Evolutionary conservation across 2,329 filamentous ascomycete genomes (phyloP), one percentile per base, ranked within the genome.

Genomic region (Aureobasidium vineae): DNA sequence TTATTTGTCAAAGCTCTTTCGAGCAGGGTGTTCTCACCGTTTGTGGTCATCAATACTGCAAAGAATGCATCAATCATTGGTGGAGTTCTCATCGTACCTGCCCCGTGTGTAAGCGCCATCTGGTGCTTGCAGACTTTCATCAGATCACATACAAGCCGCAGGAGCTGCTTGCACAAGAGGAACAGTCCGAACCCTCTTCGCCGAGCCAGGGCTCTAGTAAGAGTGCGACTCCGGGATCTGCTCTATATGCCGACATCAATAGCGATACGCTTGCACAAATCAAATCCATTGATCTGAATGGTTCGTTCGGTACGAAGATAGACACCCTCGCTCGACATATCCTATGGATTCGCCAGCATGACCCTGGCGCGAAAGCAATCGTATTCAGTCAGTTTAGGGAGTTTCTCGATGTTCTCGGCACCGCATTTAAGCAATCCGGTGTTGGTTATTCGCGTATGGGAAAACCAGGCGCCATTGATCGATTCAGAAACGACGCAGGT

Each of bases 331-430:
- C 78, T 33, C 85, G 91, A 2, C 95, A 98, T 75, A 78, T 98
- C 2, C 78, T 96, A 19, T 97, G 91, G 91, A 82, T 98, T 23
- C 87, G 94, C 2, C 83, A 90, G 70, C 86, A 90, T 56, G 92
- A 97, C 71, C 91, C 92, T 0, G 92, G 92, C 0, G 87, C 92
- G 11, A 98, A 98, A 75, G 90, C 91, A 0, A 90, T 99, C 74
- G 84, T 98, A n/a, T 99, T 97, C 76, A 96, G 91, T 1, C 94
- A 98, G 78, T 95, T 92, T 76, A 85, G 85, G 65, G 89, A 91
- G 64, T 98, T 97, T 71, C 81, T 98, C 1, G 80, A 84, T 0
- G 87, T 96, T 7, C 82, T 98, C 0, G 83, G 83, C 10, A 82
- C 82, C 11, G 94, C 92, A 0, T 88, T 98, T 60, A 74, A 76